A percentile compares a stretch with the other conserved stretches of the same genome.
phyloP scores from a whole-genome alignment of 1,284 basidiomycete species.

The Ustilago curta region DNA sequence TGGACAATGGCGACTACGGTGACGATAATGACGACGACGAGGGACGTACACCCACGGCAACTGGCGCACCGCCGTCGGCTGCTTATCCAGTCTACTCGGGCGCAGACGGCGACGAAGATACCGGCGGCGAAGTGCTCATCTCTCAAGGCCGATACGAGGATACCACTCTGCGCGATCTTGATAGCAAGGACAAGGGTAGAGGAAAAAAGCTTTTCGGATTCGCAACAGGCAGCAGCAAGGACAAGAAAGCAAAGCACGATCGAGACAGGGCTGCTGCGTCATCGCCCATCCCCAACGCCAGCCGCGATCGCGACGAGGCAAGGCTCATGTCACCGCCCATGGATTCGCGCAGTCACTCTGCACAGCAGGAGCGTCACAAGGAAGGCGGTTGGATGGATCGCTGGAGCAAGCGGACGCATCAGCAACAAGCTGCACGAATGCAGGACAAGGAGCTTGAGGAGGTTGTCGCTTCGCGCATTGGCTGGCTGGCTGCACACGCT shows the following conservation, averaged over 20 bases:
- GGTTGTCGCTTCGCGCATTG: slow-evolving; percentile 28
- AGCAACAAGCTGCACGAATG: slow-evolving; percentile 22
- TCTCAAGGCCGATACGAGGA: slow-evolving; percentile 45
- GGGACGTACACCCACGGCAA: slow-evolving; percentile 11
- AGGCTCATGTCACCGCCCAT: slow-evolving; percentile 15
- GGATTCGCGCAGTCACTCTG: slow-evolving; percentile 5
- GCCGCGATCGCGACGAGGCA: slow-evolving; percentile 21
- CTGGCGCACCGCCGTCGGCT: slow-evolving; percentile 9
- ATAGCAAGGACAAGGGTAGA: slow-evolving; percentile 38
- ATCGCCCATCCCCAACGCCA: slow-evolving; percentile 16
- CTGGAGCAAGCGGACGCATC: slow-evolving; percentile 35
- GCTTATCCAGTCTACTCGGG: slow-evolving; percentile 47
- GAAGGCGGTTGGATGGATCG: slow-evolving; percentile 48
- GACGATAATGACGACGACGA: slow-evolving; percentile 5
- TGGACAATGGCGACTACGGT: background rate
- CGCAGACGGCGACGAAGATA: slow-evolving; percentile 18
- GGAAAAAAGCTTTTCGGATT: slow-evolving; percentile 46
- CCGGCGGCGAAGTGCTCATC: slow-evolving; percentile 41
- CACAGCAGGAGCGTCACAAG: slow-evolving; percentile 22
- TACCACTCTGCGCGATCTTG: slow-evolving; percentile 16
- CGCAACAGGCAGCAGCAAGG: slow-evolving; percentile 28
- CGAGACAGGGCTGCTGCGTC: slow-evolving; percentile 16
- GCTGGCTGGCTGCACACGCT: slow-evolving; percentile 47
- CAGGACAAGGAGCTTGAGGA: slow-evolving; percentile 41
- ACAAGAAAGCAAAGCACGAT: slow-evolving; percentile 32